phyloP scores from a whole-genome alignment of 768 basidiomycete species.

The Mycena vitilis region DNA sequence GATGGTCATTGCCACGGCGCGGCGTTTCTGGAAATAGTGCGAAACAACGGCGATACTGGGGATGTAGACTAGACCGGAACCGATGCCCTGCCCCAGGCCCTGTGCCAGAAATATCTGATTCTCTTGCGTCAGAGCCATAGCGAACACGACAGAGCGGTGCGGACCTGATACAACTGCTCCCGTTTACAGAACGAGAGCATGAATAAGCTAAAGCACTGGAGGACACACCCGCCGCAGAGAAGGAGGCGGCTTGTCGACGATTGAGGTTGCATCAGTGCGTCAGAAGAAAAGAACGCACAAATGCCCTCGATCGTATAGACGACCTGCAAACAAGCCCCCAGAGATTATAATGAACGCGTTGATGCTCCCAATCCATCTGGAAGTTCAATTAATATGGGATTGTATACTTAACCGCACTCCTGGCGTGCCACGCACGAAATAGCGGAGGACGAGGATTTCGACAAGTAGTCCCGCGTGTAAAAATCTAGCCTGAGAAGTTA shows the following conservation, averaged over 20 bases:
- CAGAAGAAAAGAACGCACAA: not conserved
- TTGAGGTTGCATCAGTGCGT: not conserved
- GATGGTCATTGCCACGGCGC: not conserved
- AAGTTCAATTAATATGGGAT: not conserved
- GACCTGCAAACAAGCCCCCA: not conserved
- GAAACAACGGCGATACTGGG: not conserved
- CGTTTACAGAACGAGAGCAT: constrained; percentile 10
- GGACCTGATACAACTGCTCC: not conserved
- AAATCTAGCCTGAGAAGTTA: not conserved
- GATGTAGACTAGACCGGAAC: not conserved
- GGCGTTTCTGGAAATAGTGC: constrained; percentile 1
- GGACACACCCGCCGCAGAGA: not conserved
- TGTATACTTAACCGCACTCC: no score
- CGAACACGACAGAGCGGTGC: not conserved
- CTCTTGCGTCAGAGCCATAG: no score
- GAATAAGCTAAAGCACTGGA: constrained; percentile 6
- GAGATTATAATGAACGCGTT: not conserved
- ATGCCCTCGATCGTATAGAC: not conserved
- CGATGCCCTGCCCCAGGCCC: not conserved
- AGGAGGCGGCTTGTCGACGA: not conserved
- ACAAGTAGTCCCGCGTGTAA: constrained; percentile 1
- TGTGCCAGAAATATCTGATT: constrained; percentile 8
- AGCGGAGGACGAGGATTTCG: not conserved
- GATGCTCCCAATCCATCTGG: constrained; percentile 11
- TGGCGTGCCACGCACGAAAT: not conserved